Percentiles rank a stretch among this genome's conserved stretches.
phyloP scores from a whole-genome alignment of 192 early-diverging fungal species.

The Umbelopsis sp. region DNA sequence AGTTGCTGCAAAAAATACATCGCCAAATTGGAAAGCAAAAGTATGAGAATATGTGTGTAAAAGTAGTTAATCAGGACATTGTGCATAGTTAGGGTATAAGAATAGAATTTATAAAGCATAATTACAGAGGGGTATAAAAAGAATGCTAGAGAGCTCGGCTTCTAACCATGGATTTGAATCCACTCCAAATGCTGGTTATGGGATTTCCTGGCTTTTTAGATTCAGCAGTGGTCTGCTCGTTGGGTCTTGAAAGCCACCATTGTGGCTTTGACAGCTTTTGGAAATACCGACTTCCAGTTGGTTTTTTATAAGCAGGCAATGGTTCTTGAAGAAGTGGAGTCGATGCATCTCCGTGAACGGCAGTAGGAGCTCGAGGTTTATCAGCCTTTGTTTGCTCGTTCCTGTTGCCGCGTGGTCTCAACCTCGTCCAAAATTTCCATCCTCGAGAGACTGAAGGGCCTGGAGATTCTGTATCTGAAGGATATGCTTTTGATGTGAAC shows the following conservation, averaged over 20 bases:
- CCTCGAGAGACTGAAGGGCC: background rate
- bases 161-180: slow-evolving; percentile 1
- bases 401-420: background rate
- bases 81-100: too few relatives aligned
- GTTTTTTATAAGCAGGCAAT: background rate
- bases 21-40: too few relatives aligned
- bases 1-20: too few relatives aligned
- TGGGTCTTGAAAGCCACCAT: background rate
- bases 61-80: too few relatives aligned
- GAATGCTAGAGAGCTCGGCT: background rate
- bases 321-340: background rate
- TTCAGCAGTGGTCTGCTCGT: background rate
- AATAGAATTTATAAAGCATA: background rate
- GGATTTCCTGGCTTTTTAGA: background rate
- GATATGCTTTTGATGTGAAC: background rate
- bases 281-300: background rate
- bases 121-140: background rate
- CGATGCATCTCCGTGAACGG: background rate
- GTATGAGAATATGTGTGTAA: too few relatives aligned
- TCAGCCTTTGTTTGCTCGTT: background rate
- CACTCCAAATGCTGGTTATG: background rate
- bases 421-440: slow-evolving; percentile 5
- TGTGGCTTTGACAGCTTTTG: slow-evolving; percentile 3
- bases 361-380: background rate
- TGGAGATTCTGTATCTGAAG: background rate